Conservation (phyloP, 352 stramenopile genomes). For the Pythium phragmitis region DNA sequence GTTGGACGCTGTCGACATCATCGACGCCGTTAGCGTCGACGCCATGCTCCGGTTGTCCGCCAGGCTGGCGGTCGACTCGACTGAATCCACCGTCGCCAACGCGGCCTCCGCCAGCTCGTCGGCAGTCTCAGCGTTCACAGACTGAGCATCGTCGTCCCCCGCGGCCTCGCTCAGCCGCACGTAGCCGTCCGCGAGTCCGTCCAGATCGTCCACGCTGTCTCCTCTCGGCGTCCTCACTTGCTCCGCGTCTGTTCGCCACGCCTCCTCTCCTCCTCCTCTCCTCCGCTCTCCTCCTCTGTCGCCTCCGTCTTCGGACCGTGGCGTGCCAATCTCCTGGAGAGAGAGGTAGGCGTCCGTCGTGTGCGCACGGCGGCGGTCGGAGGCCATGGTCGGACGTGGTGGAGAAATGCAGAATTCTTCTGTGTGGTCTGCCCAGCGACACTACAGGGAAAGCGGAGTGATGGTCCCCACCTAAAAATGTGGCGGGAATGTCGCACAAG, state of each 20-base stretch:
- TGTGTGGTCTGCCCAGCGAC: neutral
- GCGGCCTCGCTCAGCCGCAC: constrained; percentile 6
- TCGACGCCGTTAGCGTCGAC: constrained; percentile 6
- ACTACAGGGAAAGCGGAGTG: constrained; percentile 6
- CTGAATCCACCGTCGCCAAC: neutral
- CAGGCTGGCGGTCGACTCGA: too few relatives aligned
- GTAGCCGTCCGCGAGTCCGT: constrained; percentile 16
- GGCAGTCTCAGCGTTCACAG: neutral
- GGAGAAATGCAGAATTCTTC: neutral
- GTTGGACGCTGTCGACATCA: constrained; percentile 5
- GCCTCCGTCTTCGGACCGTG: constrained; percentile 9
- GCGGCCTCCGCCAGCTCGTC: constrained; percentile 4
- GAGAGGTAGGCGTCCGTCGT: constrained; percentile 7
- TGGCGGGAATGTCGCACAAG: constrained; percentile 26
- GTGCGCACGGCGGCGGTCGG: constrained; percentile 9
- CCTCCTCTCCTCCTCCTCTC: neutral
- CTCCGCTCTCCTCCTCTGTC: neutral
- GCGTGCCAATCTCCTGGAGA: constrained; percentile 12
- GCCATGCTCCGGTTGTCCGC: neutral
- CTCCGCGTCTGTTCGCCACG: neutral
- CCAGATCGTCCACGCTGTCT: constrained; percentile 10
- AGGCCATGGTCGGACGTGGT: neutral
- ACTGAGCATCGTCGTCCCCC: neutral
- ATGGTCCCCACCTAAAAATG: constrained; percentile 17
- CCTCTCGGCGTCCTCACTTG: constrained; percentile 1